phyloP scores from a whole-genome alignment of 2,329 filamentous ascomycete genomes.

The Fusarium neocosmosporiellum region DNA sequence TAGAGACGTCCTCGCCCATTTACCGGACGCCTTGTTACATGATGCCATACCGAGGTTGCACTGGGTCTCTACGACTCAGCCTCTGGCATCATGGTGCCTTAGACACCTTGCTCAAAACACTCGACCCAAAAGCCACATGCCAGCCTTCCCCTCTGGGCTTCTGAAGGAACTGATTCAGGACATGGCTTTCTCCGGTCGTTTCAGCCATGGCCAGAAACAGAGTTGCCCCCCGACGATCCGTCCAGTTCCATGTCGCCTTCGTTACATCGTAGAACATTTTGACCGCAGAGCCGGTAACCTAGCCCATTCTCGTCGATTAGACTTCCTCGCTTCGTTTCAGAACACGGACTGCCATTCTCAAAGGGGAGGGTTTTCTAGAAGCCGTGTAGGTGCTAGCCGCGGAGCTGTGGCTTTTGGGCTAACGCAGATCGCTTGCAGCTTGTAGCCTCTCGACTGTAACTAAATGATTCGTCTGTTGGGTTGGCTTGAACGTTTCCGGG shows the following conservation, averaged over 20 bases:
- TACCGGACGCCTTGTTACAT: conserved; percentile 4
- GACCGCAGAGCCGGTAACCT: conserved; percentile 39
- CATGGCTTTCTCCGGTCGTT: conserved; percentile 23
- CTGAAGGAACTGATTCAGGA: neutral
- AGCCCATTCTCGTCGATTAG: conserved; percentile 27
- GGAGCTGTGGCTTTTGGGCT: conserved; percentile 1
- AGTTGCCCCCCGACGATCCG: conserved; percentile 16
- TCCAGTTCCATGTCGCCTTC: conserved; percentile 15
- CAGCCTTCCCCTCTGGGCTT: neutral
- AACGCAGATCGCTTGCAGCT: conserved; percentile 2
- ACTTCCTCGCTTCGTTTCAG: conserved; percentile 34
- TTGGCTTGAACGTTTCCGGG: neutral
- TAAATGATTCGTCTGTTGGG: neutral
- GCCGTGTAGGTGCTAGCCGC: neutral
- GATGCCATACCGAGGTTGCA: conserved; percentile 11
- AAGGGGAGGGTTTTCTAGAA: conserved; percentile 7
- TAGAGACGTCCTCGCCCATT: conserved; percentile 7
- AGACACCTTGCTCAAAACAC: neutral
- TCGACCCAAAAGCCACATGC: conserved; percentile 3
- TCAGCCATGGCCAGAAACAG: conserved; percentile 39
- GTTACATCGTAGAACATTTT: conserved; percentile 21
- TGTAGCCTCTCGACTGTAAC: neutral
- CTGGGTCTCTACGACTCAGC: neutral
- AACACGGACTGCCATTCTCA: conserved; percentile 25
- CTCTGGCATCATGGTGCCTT: neutral